Percentiles rank a stretch among this genome's conserved stretches.
phyloP scores from a whole-genome alignment of 2,329 filamentous ascomycete genomes.

The Penicillium rolfsii region DNA sequence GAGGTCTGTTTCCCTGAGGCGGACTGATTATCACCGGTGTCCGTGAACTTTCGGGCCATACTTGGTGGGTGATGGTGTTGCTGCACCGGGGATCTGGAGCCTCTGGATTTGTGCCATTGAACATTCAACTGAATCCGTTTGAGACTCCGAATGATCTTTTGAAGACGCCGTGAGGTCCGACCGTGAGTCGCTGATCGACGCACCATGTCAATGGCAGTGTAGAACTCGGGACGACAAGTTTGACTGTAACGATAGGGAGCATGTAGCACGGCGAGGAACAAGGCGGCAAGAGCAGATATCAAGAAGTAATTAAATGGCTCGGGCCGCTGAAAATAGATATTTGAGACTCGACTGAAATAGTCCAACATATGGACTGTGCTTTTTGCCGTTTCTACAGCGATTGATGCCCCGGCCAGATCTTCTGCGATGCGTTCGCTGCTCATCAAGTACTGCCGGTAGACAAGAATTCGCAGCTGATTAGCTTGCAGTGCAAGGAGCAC shows the following conservation, averaged over 20 bases:
- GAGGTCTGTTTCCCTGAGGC: not conserved
- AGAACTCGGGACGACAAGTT: constrained; percentile 44
- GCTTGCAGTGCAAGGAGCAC: constrained; percentile 51
- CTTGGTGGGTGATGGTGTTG: not conserved
- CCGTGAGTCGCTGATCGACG: constrained; percentile 60
- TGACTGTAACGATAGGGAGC: constrained; percentile 49
- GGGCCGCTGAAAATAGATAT: constrained; percentile 46
- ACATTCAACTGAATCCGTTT: constrained; percentile 62
- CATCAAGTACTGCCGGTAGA: constrained; percentile 50
- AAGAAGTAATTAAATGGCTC: constrained; percentile 50
- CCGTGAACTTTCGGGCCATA: not conserved
- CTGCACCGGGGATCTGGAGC: not conserved
- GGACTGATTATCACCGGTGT: not conserved
- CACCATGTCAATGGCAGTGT: constrained; percentile 64
- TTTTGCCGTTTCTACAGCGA: constrained; percentile 48
- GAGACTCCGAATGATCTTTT: constrained; percentile 61
- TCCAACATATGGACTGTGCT: constrained; percentile 44
- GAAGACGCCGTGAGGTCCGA: constrained; percentile 59
- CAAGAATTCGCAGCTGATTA: constrained; percentile 52
- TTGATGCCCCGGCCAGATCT: constrained; percentile 41
- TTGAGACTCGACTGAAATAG: constrained; percentile 42
- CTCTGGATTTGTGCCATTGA: constrained; percentile 14
- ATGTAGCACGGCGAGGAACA: constrained; percentile 53
- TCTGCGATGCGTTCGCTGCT: constrained; percentile 43
- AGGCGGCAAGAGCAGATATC: constrained; percentile 44